Evolutionary conservation across 176 grass and related monocot species (phyloP), one percentile per base, ranked within the genome.

Genomic region (Triticum monococcum): DNA sequence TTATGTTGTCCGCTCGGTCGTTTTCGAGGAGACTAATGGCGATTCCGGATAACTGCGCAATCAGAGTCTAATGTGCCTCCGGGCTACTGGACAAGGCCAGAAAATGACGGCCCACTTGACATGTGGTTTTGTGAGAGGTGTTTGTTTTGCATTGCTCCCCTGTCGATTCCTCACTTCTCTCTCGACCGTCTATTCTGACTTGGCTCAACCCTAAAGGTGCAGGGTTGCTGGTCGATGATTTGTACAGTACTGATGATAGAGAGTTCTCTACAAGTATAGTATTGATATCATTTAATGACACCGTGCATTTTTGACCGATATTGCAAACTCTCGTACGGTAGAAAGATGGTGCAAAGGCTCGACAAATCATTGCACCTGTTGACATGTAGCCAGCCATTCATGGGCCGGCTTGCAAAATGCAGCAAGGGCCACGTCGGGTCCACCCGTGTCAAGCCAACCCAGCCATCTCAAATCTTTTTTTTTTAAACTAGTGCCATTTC

Each of bases 1-100:
- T 26, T 32, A 67, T 36, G 81, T 9, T 64, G 70, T 79, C 81
- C 6, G 14, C 31, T 56, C 41, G 18, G 33, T 89, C 81, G 87
- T 75, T 89, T 80, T 85, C 68, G 1, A 17, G 50, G 50, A 62
- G 76, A 60, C 84, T 60, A 60, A 60, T 71, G 37, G 67, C 67
- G 36, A 10, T 66, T 52, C 8, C 2, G 85, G 85, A 87, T 87
- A 81, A 50, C 68, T 3, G 25, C 62, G 9, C 16, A 16, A 40
- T 33, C 41, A 35, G 33, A 35, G 33, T 12, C 16, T 26, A 62
- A 26, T 61, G 52, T 40, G 10, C 35, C 43, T 12, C 61, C 5
- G 14, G 79, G 30, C 37, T 81, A 9, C 41, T 14, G 83, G 73
- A 68, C 73, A 77, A 68, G 72, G 22, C 66, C 16, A 0, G 45